Percentiles rank a stretch among this genome's conserved stretches.
These are phyloP conservation scores for Beauveria brongniartii DNA, from an alignment of 2,329 filamentous ascomycete genomes.

Conservation along the genomic window DNA sequence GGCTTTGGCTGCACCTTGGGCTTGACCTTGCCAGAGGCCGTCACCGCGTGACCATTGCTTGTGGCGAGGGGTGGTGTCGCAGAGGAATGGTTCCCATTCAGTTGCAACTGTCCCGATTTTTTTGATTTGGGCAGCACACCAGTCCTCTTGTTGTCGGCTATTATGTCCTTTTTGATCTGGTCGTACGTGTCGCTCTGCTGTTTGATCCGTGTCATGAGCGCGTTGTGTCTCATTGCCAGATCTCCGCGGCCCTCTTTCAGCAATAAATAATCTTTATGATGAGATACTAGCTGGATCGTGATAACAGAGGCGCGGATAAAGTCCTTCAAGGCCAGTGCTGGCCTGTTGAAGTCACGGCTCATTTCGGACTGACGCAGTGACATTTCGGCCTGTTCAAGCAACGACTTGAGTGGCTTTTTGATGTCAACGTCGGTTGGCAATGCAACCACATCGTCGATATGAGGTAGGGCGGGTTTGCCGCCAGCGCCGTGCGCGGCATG, in stretches of 20 bases:
- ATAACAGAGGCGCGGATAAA: slow-evolving; percentile 79
- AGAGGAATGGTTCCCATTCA: slow-evolving; percentile 12
- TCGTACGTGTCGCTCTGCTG: slow-evolving; percentile 43
- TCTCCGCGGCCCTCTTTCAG: slow-evolving; percentile 48
- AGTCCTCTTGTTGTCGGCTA: slow-evolving; percentile 54
- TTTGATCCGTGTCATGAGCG: slow-evolving; percentile 42
- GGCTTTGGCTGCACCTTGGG: slow-evolving; percentile 59
- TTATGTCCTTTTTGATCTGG: slow-evolving; percentile 50
- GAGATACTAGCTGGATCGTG: slow-evolving; percentile 65
- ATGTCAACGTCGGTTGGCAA: slow-evolving; percentile 38
- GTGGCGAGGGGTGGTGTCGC: slow-evolving; percentile 2
- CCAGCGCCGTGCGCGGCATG: slow-evolving; percentile 9
- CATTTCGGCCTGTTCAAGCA: slow-evolving; percentile 45
- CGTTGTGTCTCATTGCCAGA: slow-evolving; percentile 38
- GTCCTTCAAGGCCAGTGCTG: slow-evolving; percentile 71
- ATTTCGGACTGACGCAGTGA: slow-evolving; percentile 53
- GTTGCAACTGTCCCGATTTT: neutral
- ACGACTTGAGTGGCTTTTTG: slow-evolving; percentile 42
- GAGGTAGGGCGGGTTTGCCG: slow-evolving; percentile 33
- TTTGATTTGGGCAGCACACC: slow-evolving; percentile 42
- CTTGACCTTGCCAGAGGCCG: slow-evolving; percentile 28
- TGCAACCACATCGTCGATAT: slow-evolving; percentile 46
- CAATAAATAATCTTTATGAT: slow-evolving; percentile 64
- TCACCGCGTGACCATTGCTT: slow-evolving; percentile 2
- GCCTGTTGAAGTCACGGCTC: slow-evolving; percentile 53